Percentiles rank a stretch among this genome's conserved stretches.
Evolutionary conservation across 1,139 yeast species (phyloP).

Genomic region (Yamadazyma membranifaciens): DNA sequence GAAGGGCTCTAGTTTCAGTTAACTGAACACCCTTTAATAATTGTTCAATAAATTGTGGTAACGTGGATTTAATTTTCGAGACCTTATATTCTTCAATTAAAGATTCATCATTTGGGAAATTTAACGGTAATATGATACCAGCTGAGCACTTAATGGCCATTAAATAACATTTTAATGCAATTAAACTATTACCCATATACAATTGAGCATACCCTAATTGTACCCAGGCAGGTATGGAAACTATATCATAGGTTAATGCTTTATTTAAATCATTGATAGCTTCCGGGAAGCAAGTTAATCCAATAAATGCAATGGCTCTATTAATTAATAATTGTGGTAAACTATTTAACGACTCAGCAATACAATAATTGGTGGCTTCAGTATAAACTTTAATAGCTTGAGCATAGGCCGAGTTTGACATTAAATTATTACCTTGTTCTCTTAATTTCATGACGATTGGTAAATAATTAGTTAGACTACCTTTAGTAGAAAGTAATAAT

Average conservation of each 20-base stretch:
- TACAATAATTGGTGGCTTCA: constrained; percentile 29
- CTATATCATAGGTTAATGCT: constrained; percentile 31
- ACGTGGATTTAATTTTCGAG: constrained; percentile 22
- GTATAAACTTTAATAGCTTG: constrained; percentile 44
- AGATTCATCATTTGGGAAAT: constrained; percentile 18
- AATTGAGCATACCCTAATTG: constrained; percentile 47
- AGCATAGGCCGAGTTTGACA: constrained; percentile 37
- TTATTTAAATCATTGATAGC: constrained; percentile 37
- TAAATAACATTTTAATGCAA: constrained; percentile 34
- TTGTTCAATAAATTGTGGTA: constrained; percentile 43
- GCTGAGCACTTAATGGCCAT: constrained; percentile 29
- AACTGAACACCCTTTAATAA: constrained; percentile 35
- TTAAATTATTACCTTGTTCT: constrained; percentile 44
- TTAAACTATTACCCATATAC: constrained; percentile 38
- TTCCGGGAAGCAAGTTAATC: constrained; percentile 42
- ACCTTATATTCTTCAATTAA: constrained; percentile 21
- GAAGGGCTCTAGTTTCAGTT: constrained; percentile 41
- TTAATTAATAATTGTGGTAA: constrained; percentile 39
- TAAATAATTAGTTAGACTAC: not conserved
- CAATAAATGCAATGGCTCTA: constrained; percentile 44
- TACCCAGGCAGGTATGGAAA: constrained; percentile 45
- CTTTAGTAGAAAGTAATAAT: constrained; percentile 2
- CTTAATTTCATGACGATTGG: constrained; percentile 22
- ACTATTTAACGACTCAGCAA: constrained; percentile 16
- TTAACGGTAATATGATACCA: constrained; percentile 33